Percentiles rank a stretch among this genome's conserved stretches.
Evolutionary conservation across 352 stramenopile genomes (phyloP).

Genomic region (Globisporangium sylvaticum): DNA sequence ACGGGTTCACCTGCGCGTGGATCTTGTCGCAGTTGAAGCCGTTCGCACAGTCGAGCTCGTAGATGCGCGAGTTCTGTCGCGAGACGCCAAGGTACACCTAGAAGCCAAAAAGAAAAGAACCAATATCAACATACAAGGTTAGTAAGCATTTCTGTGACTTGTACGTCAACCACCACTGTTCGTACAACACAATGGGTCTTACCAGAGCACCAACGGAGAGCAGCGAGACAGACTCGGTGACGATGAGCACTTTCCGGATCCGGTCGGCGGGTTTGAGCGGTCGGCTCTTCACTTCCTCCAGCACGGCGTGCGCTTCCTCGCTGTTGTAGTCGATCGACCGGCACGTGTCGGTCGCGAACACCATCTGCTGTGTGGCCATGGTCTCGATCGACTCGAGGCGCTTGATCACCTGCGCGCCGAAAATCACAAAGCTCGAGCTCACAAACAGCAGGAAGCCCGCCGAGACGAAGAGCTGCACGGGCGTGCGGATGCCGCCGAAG

Average conservation of each 20-base stretch:
- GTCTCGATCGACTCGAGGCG: slow-evolving; percentile 41
- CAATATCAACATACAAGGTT: too few species aligned
- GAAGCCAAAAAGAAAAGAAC: not conserved
- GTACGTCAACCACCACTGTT: not conserved
- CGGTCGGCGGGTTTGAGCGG: slow-evolving; percentile 27
- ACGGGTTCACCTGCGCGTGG: slow-evolving; percentile 25
- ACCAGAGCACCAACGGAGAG: slow-evolving; percentile 41
- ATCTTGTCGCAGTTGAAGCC: slow-evolving; percentile 43
- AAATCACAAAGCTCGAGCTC: slow-evolving; percentile 25
- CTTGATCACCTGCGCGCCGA: slow-evolving; percentile 32
- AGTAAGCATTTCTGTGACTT: too few species aligned
- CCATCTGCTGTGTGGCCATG: slow-evolving; percentile 18
- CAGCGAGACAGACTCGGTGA: slow-evolving; percentile 36
- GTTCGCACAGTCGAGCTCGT: slow-evolving; percentile 58
- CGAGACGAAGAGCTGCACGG: slow-evolving; percentile 22
- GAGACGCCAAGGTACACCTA: slow-evolving; percentile 44
- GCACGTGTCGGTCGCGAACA: slow-evolving; percentile 6
- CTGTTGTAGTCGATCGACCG: slow-evolving; percentile 16
- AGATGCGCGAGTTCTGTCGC: slow-evolving; percentile 12
- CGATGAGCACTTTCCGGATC: slow-evolving; percentile 51
- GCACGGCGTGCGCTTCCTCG: slow-evolving; percentile 5
- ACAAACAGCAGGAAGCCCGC: slow-evolving; percentile 20
- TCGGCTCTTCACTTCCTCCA: slow-evolving; percentile 17
- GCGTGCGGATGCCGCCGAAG: slow-evolving; percentile 25
- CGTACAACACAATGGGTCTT: not conserved